A percentile compares a stretch with the other conserved stretches of the same genome.
phyloP scores from a whole-genome alignment of 139 green algal genomes.

The Chlorella vulgaris region DNA sequence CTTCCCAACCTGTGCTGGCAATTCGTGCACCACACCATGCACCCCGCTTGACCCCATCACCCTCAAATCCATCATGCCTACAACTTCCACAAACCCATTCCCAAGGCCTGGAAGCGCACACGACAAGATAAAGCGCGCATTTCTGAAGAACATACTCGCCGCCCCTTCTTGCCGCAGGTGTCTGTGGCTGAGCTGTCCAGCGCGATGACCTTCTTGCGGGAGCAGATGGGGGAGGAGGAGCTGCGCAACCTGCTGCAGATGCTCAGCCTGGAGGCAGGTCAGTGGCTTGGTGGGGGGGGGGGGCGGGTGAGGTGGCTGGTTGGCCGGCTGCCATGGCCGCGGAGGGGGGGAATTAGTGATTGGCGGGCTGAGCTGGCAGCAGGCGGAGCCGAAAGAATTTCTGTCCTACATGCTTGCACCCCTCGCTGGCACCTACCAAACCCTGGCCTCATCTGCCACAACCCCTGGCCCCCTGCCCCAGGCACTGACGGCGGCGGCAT shows the following conservation, averaged over 20 bases:
- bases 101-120: no score
- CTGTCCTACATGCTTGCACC: not conserved
- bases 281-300: not conserved
- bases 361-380: not conserved
- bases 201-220: constrained; percentile 69
- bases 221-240: constrained; percentile 77
- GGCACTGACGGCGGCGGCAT: constrained; percentile 24
- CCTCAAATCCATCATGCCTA: no score
- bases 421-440: not conserved
- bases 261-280: constrained; percentile 41
- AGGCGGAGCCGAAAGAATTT: not conserved
- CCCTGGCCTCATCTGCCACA: not conserved
- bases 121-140: no score
- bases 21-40: no score
- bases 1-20: no score
- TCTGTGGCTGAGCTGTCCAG: constrained; percentile 63
- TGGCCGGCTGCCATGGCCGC: not conserved
- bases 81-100: no score
- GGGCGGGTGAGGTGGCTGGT: not conserved
- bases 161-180: constrained; percentile 44
- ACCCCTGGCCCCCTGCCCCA: not conserved
- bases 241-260: constrained; percentile 63
- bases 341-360: not conserved
- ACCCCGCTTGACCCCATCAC: no score
- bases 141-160: not conserved